phyloP scores from a whole-genome alignment of 2,329 filamentous ascomycete species.

The Pseudocercospora fuligena region DNA sequence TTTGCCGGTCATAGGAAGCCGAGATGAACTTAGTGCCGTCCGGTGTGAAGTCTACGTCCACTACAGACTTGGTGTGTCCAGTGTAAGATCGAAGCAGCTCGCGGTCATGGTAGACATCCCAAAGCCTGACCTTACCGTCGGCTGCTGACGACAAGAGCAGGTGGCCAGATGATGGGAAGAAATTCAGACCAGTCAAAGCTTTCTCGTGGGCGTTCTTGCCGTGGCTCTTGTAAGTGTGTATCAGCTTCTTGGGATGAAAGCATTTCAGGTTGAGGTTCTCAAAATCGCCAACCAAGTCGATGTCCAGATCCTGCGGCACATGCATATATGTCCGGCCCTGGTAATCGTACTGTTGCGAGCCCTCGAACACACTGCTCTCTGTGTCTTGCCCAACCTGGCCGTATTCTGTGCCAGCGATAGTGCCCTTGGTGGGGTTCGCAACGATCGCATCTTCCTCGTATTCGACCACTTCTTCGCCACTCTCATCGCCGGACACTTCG shows the following conservation, averaged over 20 bases:
- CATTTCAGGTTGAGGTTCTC: conserved; percentile 64
- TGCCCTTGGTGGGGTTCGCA: conserved; percentile 56
- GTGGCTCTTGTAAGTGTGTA: conserved; percentile 84
- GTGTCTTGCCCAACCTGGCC: conserved; percentile 50
- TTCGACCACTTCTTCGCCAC: conserved; percentile 75
- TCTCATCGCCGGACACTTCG: conserved; percentile 72
- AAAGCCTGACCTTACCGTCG: conserved; percentile 89
- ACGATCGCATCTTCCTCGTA: conserved; percentile 75
- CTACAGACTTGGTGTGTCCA: conserved; percentile 87
- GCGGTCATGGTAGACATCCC: conserved; percentile 88
- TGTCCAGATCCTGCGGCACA: conserved; percentile 84
- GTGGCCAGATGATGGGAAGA: conserved; percentile 88
- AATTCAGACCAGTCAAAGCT: conserved; percentile 84
- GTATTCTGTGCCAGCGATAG: conserved; percentile 59
- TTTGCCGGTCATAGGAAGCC: conserved; percentile 90
- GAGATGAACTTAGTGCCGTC: conserved; percentile 86
- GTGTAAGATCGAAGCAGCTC: conserved; percentile 90
- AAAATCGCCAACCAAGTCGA: conserved; percentile 76
- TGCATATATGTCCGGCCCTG: conserved; percentile 98
- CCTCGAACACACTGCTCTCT: conserved; percentile 89
- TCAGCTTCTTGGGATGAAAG: conserved; percentile 90
- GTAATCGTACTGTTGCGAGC: conserved; percentile 83
- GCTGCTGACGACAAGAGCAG: conserved; percentile 87
- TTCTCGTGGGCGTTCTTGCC: conserved; percentile 60
- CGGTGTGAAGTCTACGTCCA: conserved; percentile 85